These are phyloP conservation scores for Hippophae rhamnoides DNA, from an alignment of 306 rosid genomes.

Conservation along the genomic window DNA sequence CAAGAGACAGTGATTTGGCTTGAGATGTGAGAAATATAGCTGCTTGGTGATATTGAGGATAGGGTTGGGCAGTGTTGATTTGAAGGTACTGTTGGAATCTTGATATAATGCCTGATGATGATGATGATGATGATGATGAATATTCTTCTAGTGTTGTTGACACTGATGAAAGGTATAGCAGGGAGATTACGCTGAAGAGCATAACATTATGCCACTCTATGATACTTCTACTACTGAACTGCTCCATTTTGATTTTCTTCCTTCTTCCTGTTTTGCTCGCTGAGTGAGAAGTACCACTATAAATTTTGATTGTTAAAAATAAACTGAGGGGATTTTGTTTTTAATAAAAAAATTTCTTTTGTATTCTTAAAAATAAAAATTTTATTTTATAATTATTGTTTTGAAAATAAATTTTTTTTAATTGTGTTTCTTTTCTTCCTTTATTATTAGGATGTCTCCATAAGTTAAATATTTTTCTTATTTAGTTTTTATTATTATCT, in stretches of 20 bases:
- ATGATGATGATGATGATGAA: conserved; percentile 7
- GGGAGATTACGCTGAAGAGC: conserved; percentile 5
- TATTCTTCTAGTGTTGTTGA: conserved; percentile 8
- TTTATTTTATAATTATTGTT: too few relatives aligned
- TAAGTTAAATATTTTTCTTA: too few relatives aligned
- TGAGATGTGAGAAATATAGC: conserved; percentile 43
- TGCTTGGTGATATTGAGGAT: conserved; percentile 52
- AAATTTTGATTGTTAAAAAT: too few relatives aligned
- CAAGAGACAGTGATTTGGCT: conserved; percentile 57
- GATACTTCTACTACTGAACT: conserved; percentile 8
- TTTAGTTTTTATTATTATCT: too few relatives aligned
- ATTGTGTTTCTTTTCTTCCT: too few relatives aligned
- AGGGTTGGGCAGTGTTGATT: conserved; percentile 80
- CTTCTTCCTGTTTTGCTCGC: neutral
- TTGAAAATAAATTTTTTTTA: too few relatives aligned
- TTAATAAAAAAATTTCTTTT: too few relatives aligned
- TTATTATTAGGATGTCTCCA: too few relatives aligned
- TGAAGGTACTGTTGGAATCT: conserved; percentile 72
- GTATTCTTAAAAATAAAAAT: too few relatives aligned
- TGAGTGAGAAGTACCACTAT: too few relatives aligned
- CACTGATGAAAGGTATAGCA: conserved; percentile 12
- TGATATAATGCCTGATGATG: conserved; percentile 23
- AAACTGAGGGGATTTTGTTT: too few relatives aligned
- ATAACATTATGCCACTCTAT: neutral
- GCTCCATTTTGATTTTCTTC: neutral